Evolutionary conservation across 2,329 filamentous ascomycete species (phyloP).

Genomic region (Ophiocordyceps camponoti-leonardi): DNA sequence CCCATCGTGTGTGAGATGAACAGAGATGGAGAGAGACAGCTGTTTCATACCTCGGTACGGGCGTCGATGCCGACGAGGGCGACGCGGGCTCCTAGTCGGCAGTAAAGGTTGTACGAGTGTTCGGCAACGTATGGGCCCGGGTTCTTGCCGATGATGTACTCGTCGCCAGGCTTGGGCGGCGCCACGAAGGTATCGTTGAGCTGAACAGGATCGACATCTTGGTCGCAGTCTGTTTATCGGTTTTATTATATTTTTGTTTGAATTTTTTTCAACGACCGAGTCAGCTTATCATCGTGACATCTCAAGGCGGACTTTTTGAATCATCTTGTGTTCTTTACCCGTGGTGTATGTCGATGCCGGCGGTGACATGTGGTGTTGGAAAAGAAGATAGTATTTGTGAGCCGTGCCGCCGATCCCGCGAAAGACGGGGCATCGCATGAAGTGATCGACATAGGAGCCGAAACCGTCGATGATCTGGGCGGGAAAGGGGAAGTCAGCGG

Average conservation of each 20-base stretch:
- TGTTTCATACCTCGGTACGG: conserved; percentile 52
- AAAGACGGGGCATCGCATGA: conserved; percentile 88
- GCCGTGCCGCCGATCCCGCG: conserved; percentile 80
- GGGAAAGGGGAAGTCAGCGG: conserved; percentile 20
- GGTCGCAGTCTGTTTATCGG: conserved; percentile 4
- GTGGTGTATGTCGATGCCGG: conserved; percentile 76
- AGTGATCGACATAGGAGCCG: conserved; percentile 82
- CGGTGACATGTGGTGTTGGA: conserved; percentile 85
- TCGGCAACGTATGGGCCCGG: conserved; percentile 83
- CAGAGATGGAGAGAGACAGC: neutral
- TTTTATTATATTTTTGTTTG: neutral
- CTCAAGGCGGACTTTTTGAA: too few species aligned
- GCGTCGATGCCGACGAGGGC: conserved; percentile 83
- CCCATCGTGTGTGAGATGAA: neutral
- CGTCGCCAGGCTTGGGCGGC: conserved; percentile 36
- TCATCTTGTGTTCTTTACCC: conserved; percentile 22
- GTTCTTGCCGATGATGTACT: conserved; percentile 62
- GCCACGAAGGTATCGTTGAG: conserved; percentile 58
- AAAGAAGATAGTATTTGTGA: conserved; percentile 96
- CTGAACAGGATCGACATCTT: conserved; percentile 47
- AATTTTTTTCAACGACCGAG: too few species aligned
- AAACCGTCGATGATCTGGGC: conserved; percentile 73
- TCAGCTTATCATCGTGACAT: neutral
- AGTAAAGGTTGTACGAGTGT: conserved; percentile 71
- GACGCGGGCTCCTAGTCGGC: conserved; percentile 65